These are phyloP conservation scores for Acanthamoeba triangularis DNA, from an alignment of 208 protist species.

Conservation along the genomic window DNA sequence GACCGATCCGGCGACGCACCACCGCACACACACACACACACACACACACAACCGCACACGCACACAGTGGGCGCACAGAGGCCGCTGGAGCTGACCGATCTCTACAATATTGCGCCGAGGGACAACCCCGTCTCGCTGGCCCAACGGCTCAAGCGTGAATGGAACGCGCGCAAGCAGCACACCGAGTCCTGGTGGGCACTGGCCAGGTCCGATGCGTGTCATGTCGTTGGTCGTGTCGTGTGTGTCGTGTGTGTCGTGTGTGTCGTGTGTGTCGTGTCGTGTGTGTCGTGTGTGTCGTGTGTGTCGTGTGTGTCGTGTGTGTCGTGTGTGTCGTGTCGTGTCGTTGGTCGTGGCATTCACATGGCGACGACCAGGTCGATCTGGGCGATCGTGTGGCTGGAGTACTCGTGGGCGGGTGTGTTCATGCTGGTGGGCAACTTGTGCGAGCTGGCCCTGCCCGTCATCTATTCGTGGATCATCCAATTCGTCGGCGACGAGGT, in stretches of 20 bases:
- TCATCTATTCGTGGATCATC: constrained; percentile 3
- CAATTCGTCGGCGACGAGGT: background rate
- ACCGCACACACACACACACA: background rate
- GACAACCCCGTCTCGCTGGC: background rate
- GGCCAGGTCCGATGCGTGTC: background rate
- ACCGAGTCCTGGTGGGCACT: constrained; percentile 7
- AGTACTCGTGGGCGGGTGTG: background rate
- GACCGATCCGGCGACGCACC: background rate
- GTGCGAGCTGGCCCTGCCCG: background rate
- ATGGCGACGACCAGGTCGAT: background rate
- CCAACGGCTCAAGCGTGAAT: background rate
- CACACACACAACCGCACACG: background rate
- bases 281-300: background rate
- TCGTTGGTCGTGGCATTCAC: background rate
- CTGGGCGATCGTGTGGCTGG: constrained; percentile 1
- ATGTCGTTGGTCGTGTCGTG: no score
- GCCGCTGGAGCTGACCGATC: constrained; percentile 23
- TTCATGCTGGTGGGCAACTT: background rate
- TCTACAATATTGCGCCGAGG: background rate
- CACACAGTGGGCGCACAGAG: constrained; percentile 8
- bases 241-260: no score
- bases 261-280: background rate
- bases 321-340: background rate
- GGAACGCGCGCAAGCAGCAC: background rate
- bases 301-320: background rate